Base-by-base conservation (phyloP, 768 basidiomycete species). In the Rubroboletus pulcherrimus region DNA sequence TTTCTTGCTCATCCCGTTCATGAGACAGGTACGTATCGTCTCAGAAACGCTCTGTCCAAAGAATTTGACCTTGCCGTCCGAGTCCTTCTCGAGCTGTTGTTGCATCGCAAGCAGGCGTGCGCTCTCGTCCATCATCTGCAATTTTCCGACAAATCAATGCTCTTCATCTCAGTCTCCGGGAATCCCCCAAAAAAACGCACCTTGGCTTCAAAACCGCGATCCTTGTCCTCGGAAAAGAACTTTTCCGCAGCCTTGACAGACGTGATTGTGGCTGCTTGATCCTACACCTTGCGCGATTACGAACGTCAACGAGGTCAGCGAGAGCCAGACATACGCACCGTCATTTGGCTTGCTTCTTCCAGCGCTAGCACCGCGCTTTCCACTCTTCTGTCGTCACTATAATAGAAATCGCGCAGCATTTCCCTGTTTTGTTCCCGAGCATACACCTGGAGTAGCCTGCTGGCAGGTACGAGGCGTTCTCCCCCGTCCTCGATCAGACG, bases 361-460 rank as follows among this genome's bases (percentile, higher is more conserved):
- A 99, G 73, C 37, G 84, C 88, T 4, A 98, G 74, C n/a, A 89
- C 81, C 0, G 94, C 97, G 71, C 89, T 96, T 68, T 98, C 97
- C 14, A 92, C 87, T 44, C 95, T 81, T 51, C 97, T 79, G 72
- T 98, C 97, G 64, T 99, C 97, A 35, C 96, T 96, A 66, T 96
- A 99, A 71, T 94, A 98, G 73, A 95, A 98, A 68, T 99, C 94
- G 15, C 93, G 79, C 7, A 98, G 75, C 84, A 98, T 89, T 59
- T 92, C 91, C 49, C 89, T 78, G 67, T 96, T 90, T 64, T 93
- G 93, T 68, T 94, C 91, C 38, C 89, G 76, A 0, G 91, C 93
- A 67, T 95, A 96, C 1, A 95, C 91, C 68, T 96, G 90, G 43
- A 96, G 78, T 4, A 97, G 74, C 56, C 79, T 85, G 60, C 85